Conservation (phyloP, 306 rosid genomes). For the Pterocarpus macrocarpus region DNA sequence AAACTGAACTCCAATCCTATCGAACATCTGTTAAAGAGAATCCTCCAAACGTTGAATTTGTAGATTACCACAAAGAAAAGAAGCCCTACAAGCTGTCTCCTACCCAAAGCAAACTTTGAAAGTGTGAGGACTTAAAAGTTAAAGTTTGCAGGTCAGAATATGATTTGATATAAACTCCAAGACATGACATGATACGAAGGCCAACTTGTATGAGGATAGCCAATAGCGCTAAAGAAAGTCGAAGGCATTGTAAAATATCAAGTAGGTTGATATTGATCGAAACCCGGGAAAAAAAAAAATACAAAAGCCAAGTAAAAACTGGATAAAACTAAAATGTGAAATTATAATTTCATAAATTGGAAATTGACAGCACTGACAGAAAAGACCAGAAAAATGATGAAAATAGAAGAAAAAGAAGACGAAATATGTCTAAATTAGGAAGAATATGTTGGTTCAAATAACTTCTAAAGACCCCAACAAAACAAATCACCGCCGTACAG, state of each 20-base stretch:
- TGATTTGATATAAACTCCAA: not conserved
- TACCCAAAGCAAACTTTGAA: no score
- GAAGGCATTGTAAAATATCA: not conserved
- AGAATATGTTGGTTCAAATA: conserved; percentile 15
- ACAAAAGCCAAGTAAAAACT: not conserved
- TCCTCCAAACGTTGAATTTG: no score
- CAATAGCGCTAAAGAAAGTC: not conserved
- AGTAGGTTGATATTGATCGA: not conserved
- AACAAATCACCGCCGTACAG: not conserved
- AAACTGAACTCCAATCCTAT: no score
- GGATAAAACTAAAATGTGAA: not conserved
- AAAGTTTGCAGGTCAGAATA: not conserved
- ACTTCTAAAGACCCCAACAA: conserved; percentile 1
- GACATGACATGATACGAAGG: not conserved
- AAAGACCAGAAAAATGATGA: not conserved
- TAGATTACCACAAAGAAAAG: no score
- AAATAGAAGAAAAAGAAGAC: not conserved
- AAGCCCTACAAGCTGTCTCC: no score
- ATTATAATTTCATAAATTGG: not conserved
- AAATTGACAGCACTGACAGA: not conserved
- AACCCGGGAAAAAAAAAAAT: not conserved
- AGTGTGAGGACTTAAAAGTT: no score
- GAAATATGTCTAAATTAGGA: not conserved
- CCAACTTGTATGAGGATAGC: not conserved
- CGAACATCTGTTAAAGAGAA: no score